Evolutionary conservation across 2,329 filamentous ascomycete genomes (phyloP), one percentile per base, ranked within the genome.

Genomic region (Aspergillus awamori): DNA sequence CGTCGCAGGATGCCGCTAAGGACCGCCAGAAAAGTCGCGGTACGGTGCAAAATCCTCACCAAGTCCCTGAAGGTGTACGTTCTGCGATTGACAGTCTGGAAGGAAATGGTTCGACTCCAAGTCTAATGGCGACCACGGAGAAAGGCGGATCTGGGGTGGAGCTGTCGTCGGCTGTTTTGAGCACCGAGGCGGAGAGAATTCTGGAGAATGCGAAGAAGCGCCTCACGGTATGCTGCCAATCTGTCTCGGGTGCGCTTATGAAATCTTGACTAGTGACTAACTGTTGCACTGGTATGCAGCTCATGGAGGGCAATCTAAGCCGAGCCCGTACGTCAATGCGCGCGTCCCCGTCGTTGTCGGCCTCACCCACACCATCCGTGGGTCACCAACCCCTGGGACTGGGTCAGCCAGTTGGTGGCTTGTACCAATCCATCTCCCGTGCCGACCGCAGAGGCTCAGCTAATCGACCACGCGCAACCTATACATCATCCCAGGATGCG

Each of bases 291-390:
- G 58, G 53, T 17, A 5, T 53, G 22, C 74, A 96, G 92, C 90
- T 91, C 33, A 97, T 97, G 93, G 94, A 97, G 77, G 92, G 90
- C 39, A 97, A 97, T 69, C 82, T 97, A 20, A 89, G 85, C 60
- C 89, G 92, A 63, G 93, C 92, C 30, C 86, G 92, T 69, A 87
- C 85, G 65, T 89, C 89, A 8, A 81, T 92, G 24, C 82, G 85
- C 49, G 78, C 81, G 36, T 80, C 80, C 6, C 81, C 84, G 8
- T 81, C 81, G 11, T 70, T 77, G 6, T 82, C 84, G 24, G 79
- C 81, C 53, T 79, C 80, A 57, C 78, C 81, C 10, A 79, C 81
- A n/a, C 73, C 74, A 6, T 70, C 68, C 26, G 57, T 68, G 11
- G 65, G 63, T n/a, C 66, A 66, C 15, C 69, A 67, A 8, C 67